Base-by-base conservation (phyloP, 208 protist species). In the Hexamita inflata region DNA sequence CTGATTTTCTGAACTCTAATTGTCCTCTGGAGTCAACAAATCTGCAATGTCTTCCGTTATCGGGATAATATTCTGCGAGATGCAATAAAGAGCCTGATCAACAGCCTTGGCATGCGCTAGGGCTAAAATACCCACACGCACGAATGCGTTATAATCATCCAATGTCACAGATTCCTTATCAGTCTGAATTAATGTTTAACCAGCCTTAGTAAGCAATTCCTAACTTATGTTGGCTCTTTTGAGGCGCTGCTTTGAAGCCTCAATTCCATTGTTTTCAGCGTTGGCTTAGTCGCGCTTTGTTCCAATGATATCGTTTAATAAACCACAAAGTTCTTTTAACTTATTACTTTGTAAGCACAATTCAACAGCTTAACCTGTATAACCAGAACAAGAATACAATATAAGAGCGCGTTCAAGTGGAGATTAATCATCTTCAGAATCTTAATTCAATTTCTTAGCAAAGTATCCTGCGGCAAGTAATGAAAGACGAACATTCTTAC, bases 141-240 rank as follows among this genome's bases (percentile, higher is more conserved):
- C 9, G 38, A 70, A 70, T 2, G 26, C 9, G 40, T 70, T 70
- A 40, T 70, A 49, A 34, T 70, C 64, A 32, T 70, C 38, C 32
- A 70, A 34, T 15, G 64, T n/a, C n/a, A n/a, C n/a, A n/a, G n/a
- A n/a, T n/a, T n/a, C n/a, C n/a, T n/a, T n/a, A n/a, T n/a, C n/a
- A n/a, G n/a, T n/a, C n/a, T n/a, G n/a, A n/a, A n/a, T n/a, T n/a
- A n/a, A n/a, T n/a, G n/a, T n/a, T n/a, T n/a, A n/a, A n/a, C n/a
- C n/a, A n/a, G n/a, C n/a, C n/a, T n/a, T n/a, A n/a, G n/a, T n/a
- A n/a, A n/a, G n/a, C n/a, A n/a, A n/a, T n/a, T n/a, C n/a, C n/a
- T n/a, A n/a, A n/a, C n/a, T n/a, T n/a, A n/a, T n/a, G n/a, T n/a
- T n/a, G n/a, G n/a, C n/a, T n/a, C n/a, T n/a, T n/a, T n/a, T n/a